Percentiles rank a stretch among this genome's conserved stretches.
Evolutionary conservation across 495 filamentous ascomycete genomes (phyloP).

Genomic region (Aspergillus biplanus): DNA sequence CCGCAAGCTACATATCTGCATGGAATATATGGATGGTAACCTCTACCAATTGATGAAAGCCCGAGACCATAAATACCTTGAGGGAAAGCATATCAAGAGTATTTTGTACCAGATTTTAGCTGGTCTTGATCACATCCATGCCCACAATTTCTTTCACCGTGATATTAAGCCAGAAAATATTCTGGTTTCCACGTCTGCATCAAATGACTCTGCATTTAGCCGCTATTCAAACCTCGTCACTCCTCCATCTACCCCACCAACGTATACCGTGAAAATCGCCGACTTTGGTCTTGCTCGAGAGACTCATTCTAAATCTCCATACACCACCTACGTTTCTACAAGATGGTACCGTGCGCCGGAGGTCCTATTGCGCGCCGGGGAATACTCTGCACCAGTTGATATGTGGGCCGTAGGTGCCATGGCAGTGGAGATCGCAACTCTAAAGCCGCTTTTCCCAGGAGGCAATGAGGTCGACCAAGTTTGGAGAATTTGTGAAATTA

Average conservation of each 20-base stretch:
- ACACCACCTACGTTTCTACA: conserved; percentile 98
- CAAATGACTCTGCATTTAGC: conserved; percentile 82
- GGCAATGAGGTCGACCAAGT: conserved; percentile 99
- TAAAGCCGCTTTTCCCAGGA: conserved; percentile 97
- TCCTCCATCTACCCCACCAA: conserved; percentile 88
- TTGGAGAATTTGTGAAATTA: conserved; percentile 98
- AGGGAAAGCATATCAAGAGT: conserved; percentile 92
- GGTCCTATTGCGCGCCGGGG: conserved; percentile 89
- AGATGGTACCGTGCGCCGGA: conserved; percentile 98
- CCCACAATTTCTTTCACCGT: conserved; percentile 96
- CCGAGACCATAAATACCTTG: conserved; percentile 89
- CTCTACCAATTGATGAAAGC: conserved; percentile 99
- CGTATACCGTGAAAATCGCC: conserved; percentile 97
- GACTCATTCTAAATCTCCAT: conserved; percentile 92
- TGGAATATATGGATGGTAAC: conserved; percentile 99
- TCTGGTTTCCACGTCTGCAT: conserved; percentile 88
- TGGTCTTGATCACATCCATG: conserved; percentile 95
- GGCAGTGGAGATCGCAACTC: conserved; percentile 96
- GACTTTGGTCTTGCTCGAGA: conserved; percentile 98
- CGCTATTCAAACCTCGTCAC: conserved; percentile 93
- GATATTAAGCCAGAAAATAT: conserved; percentile 99
- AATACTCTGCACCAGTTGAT: conserved; percentile 97
- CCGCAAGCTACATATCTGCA: conserved; percentile 95
- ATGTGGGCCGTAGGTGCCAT: conserved; percentile 99
- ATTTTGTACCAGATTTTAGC: conserved; percentile 96